Evolutionary conservation across 2,329 filamentous ascomycete genomes (phyloP), one percentile per base, ranked within the genome.

Genomic region (Aspergillus fumigatus): DNA sequence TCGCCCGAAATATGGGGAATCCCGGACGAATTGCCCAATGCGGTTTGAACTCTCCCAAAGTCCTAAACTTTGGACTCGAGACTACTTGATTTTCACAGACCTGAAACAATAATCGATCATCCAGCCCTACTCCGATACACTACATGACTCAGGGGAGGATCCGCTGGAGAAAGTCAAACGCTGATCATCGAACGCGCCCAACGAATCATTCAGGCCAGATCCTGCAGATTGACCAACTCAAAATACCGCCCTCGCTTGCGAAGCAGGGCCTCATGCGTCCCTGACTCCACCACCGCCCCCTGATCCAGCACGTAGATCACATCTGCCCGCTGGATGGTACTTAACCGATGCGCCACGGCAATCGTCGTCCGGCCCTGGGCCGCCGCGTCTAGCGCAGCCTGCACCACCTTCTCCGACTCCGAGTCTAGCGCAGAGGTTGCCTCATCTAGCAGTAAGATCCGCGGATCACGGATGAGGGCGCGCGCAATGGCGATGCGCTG

Each of bases 221-320:
- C 90, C 79, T 94, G 90, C 65, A 93, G 75, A 62, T 89, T 90
- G 49, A 93, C 90, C 62, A 94, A 73, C 76, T 93, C 89, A 8
- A 83, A 86, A 69, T 94, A 94, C 49, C 88, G 81, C 3, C 89
- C 88, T 61, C 85, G 85, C 69, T 80, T 82, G 62, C 79, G 81
- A 82, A 89, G 86, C 66, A 93, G 71, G 68, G 91, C 88, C 0
- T 77, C 67, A 70, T 97, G 93, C 7, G 86, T 91, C 4, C 93
- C 93, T 63, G 84, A 82, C 78, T 97, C 93, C 1, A 95, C 89
- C 45, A 97, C 84, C 58, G 85, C 83, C 7, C 93, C 94, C 66
- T 90, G 87, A 72, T 97, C 92, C 70, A 97, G 94, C n/a, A 97
- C 93, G 62, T 95, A 97, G 65, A 97, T 97, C 51, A 93, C 78